These are phyloP conservation scores for Leishmania lainsoni DNA, from an alignment of 208 protist genomes.

Conservation along the genomic window DNA sequence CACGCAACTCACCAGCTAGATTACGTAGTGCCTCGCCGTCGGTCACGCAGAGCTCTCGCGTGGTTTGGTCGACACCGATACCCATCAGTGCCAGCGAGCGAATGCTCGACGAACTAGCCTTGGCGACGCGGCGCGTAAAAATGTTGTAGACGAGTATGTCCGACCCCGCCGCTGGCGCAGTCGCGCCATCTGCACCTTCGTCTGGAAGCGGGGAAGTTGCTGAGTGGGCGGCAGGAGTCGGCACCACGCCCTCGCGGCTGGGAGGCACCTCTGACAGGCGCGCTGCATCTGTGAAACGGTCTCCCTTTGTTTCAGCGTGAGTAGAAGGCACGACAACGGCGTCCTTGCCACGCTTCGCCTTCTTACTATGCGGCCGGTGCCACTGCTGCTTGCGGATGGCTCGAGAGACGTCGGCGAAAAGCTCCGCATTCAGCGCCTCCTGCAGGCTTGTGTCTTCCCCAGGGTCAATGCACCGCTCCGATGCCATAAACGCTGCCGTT, in stretches of 20 bases:
- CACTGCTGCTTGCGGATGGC: constrained; percentile 13
- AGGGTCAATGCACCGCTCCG: neutral
- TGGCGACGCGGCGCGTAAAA: constrained; percentile 80
- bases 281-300: neutral
- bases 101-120: constrained; percentile 47
- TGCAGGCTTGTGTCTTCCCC: constrained; percentile 7
- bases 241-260: neutral
- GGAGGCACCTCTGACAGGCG: neutral
- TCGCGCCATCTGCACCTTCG: no score
- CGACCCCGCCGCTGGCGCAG: neutral
- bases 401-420: constrained; percentile 23
- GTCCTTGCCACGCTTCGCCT: neutral
- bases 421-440: constrained; percentile 18
- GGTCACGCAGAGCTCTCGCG: constrained; percentile 49
- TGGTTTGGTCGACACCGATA: constrained; percentile 49
- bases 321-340: neutral
- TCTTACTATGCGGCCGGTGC: neutral
- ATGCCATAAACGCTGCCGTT: constrained; percentile 7
- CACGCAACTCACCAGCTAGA: constrained; percentile 51
- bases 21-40: constrained; percentile 43
- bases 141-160: constrained; percentile 74
- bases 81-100: constrained; percentile 58
- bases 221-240: neutral
- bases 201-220: neutral
- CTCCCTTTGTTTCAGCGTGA: neutral